Evolutionary conservation across 2,329 filamentous ascomycete genomes (phyloP), one percentile per base, ranked within the genome.

Genomic region (Ilyonectria robusta): DNA sequence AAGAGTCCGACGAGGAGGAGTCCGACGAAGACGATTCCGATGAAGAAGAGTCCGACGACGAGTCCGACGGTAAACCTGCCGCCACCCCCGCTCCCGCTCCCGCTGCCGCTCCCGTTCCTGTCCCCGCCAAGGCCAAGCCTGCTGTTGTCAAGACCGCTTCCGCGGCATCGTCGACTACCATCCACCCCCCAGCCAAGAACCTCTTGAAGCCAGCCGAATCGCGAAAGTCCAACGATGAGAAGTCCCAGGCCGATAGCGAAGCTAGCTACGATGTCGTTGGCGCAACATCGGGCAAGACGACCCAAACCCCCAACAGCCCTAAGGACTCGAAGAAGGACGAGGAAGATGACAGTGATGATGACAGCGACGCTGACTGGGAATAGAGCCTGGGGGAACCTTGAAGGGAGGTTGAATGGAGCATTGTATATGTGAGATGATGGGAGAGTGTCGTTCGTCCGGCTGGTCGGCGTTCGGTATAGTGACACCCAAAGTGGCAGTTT

Each of bases 191-290:
- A 58, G 78, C 78, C 57, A 77, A 83, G 67, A 76, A 77, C 50
- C 78, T 77, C n/a, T 83, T 89, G 54, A 94, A 94, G 80, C 86
- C 91, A 26, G 62, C 83, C 33, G 89, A 93, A 73, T 84, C 90
- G 19, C 91, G 93, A 54, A 89, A 87, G 76, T 97, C 94, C 29
- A 92, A 97, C 76, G 94, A 97, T 77, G 92, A 94, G 79, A 94
- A 95, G 79, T 97, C 93, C 29, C 93, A 96, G 73, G 91, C 94
- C 8, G 96, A 96, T 76, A 98, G 95, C 78, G 96, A 99, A 75
- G 94, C 94, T 19, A 97, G 94, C 83, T 99, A 99, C 80, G 96
- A 99, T 79, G 87, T 99, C 37, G 94, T 99, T 51, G 92, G 93
- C 8, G 91, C 92, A 6, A 85, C 90, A 51, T 95, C 93, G 58